Evolutionary conservation across 441 rosid species (phyloP), one percentile per base, ranked within the genome.

Genomic region (Manihot esculenta): DNA sequence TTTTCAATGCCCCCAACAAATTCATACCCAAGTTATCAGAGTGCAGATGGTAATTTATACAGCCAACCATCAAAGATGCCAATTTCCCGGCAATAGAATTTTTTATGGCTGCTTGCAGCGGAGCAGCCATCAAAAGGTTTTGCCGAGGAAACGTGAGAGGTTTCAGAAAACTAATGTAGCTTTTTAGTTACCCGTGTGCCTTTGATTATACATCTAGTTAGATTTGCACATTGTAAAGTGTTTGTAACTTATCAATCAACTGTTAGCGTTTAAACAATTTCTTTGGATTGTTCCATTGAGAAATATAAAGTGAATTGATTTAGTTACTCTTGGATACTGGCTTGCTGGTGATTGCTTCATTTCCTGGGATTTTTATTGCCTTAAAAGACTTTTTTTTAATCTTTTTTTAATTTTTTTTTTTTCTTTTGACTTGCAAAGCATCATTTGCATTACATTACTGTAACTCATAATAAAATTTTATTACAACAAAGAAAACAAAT

Each of bases 11-110:
- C 85, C 0, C 79, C 85, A 10, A 27, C 81, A 0, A 82, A 69
- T 81, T 74, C 89, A 41, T 87, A 80, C 76, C 91, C 83, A 71
- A 81, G 76, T 59, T 86, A 76, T 74, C 88, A 84, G 15, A 82
- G 87, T 58, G 81, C 89, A 57, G 97, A 89, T 55, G 87, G 94
- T 38, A 80, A 71, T 42, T 78, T 87, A 72, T 86, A 90, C 71
- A 80, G 75, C 77, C 88, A 86, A 68, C 81, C 79, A 48, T 54
- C 92, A 21, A 78, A 93, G 5, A 66, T 86, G 71, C 86, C 89
- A 41, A 77, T 89, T 62, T 79, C 90, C 61, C 83, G 92, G 70
- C 94, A 88, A 64, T 89, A 89, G 84, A 53, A 48, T 45, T 45
- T 35, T 57, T 23, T 18, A 42, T 45, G 54, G 45, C 70, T 77